Evolutionary conservation across 768 basidiomycete species (phyloP), one percentile per base, ranked within the genome.

Genomic region (Leccinum subgranulosum): DNA sequence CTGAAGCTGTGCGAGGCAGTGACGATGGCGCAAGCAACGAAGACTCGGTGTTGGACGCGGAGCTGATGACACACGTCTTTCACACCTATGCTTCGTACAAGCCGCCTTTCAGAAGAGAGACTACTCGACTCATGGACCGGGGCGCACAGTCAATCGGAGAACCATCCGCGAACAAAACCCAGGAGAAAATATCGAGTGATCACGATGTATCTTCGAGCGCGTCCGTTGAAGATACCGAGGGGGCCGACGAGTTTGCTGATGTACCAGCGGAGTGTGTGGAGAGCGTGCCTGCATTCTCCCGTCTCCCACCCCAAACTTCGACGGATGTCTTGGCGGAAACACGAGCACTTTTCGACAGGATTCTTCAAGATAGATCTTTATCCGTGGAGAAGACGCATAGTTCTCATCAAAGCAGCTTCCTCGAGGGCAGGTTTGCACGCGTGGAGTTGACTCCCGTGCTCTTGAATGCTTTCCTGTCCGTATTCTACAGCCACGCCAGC

Each of bases 31-130:
- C 58, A 27, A 68, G 50, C 33, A 54, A 11, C 49, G 69, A 55
- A 29, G 71, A 69, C 17, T 75, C 83, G 25, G 41, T 66, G 36
- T 67, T 83, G 21, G 80, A 90, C 60, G 86, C 89, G 55, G 82
- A 86, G 60, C 75, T 88, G 45, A 86, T 97, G 86, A 80, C 81
- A 66, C 88, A 91, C 64, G 73, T 95, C 29, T 94, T 98, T 72
- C 88, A 95, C 72, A 79, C 92, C 0, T 97, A 98, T 73, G 85
- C 92, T 0, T 75, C 88, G 3, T 94, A 93, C 74, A 78, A 76
- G 41, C 86, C 89, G 3, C 85, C 89, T 0, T 87, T 93, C 71
- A 76, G 69, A 49, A 78, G 87, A 49, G 72, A 75, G 4, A 70
- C 76, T 12, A 80, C 86, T 8, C 74, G 75, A 54, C 48, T 84